Base-by-base conservation (phyloP, 2,329 filamentous ascomycete genomes). In the Cercospora janseana region DNA sequence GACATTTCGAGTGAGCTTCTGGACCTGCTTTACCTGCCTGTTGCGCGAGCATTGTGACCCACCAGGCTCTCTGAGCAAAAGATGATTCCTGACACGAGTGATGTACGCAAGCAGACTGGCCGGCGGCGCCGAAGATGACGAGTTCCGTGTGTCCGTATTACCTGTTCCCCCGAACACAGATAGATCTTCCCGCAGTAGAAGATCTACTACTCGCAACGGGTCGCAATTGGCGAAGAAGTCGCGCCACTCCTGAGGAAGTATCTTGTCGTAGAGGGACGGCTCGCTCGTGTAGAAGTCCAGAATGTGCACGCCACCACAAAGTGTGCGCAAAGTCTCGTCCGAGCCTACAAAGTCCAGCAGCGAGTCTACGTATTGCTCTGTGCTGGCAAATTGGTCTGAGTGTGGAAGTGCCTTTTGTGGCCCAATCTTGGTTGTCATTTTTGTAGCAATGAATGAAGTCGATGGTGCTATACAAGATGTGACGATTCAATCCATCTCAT, bases 231-330 rank as follows among this genome's bases (percentile, higher is more conserved):
- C 72, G 58, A 97, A 84, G 72, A 90, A 97, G 0, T 75, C 66
- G 57, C 88, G 82, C 93, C 93, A 98, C 69, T 90, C 83, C 53
- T 79, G 67, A 0, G 90, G 88, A 1, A 98, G 70, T 1, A 92
- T 79, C 1, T 79, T 77, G 45, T 86, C 81, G 67, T 95, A 98
- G 0, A 96, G 78, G 56, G 89, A 86, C 4, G 89, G 88, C 40
- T 89, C 81, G 32, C 82, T 81, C 2, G 90, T 96, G 72, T 96
- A 89, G 71, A 98, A 97, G 68, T 98, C 93, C 49, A 97, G 78
- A 56, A 98, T 91, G 66, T 98, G 93, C 1, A 97, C 88, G n/a
- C 92, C 91, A 46, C 93, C 93, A 66, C 90, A 95, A n/a, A 98
- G 78, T 20, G 88, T 88, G 58, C 88, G 86, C 60, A 96, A 90